Base-by-base conservation (phyloP, 1,284 basidiomycete species). In the Cryptococcus deneoformans region DNA sequence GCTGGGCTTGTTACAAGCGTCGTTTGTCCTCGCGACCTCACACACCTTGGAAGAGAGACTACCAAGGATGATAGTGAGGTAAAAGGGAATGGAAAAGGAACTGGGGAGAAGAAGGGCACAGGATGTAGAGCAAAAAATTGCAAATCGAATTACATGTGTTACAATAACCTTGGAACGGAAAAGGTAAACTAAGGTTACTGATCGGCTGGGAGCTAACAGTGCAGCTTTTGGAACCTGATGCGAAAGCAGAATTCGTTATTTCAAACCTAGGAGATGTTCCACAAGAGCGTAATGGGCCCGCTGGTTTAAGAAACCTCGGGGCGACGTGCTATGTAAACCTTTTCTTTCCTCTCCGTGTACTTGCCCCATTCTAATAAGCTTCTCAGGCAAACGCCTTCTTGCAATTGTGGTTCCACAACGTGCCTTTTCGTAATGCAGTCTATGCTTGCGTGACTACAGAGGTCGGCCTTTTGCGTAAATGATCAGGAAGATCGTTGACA, bases 261-360 rank as follows among this genome's bases (percentile, higher is more conserved):
- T 83, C 46, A 63, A 77, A 37, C 81, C 87, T 72, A 86, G 89
- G 46, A 63, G 62, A 81, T 9, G 70, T 80, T 48, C 78, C 80
- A 20, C 80, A 85, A 65, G 79, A 84, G 57, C 76, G 79, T 12
- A 81, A 82, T 48, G 68, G 83, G 11, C 92, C 90, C 16, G 87
- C 92, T 16, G 92, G 92, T 20, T 77, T 95, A 56, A 87, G 92
- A 87, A 96, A 96, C 71, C 83, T 95, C 14, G 92, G 92, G 11
- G 92, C 92, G 11, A 95, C 92, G 4, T 92, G 91, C 70, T 94
- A 93, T 64, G 91, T 77, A 56, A 66, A 63, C 10, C 0, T 34
- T 35, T n/a, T 14, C 8, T 16, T 8, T 14, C 36, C 35, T 44
- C n/a, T 8, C 38, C 9, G 24, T 5, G 24, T n/a, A 38, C 24